phyloP scores from a whole-genome alignment of 1,284 basidiomycete species.

The Pyrrhoderma noxium region DNA sequence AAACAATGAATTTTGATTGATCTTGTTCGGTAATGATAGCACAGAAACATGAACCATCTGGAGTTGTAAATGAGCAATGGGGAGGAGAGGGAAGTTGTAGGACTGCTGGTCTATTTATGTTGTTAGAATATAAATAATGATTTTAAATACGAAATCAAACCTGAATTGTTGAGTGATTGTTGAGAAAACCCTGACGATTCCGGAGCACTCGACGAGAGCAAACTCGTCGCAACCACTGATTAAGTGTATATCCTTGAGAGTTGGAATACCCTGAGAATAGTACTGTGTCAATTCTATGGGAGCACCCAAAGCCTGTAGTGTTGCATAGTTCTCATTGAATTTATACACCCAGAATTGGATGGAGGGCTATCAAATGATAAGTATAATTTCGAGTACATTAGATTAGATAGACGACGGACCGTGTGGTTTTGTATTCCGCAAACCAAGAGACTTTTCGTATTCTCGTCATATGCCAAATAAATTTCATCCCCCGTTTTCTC shows the following conservation, averaged over 20 bases:
- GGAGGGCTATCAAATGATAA: slow-evolving; percentile 20
- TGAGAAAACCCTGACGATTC: slow-evolving; percentile 41
- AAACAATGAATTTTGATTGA: slow-evolving; percentile 29
- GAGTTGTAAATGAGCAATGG: slow-evolving; percentile 33
- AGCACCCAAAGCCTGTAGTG: slow-evolving; percentile 32
- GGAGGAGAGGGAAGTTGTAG: slow-evolving; percentile 34
- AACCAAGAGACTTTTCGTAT: slow-evolving; percentile 38
- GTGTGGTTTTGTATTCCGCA: slow-evolving; percentile 35
- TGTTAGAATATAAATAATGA: background rate
- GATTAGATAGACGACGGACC: background rate
- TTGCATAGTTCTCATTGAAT: slow-evolving; percentile 37
- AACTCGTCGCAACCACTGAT: slow-evolving; percentile 43
- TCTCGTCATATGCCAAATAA: slow-evolving; percentile 43
- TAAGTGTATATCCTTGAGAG: slow-evolving; percentile 33
- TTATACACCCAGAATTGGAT: slow-evolving; percentile 37
- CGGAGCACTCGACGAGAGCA: slow-evolving; percentile 36
- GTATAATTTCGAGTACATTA: slow-evolving; percentile 2
- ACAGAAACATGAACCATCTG: slow-evolving; percentile 48
- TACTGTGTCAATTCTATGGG: slow-evolving; percentile 35
- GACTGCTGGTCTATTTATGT: slow-evolving; percentile 37
- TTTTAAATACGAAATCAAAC: slow-evolving; percentile 24
- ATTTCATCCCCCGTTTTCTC: slow-evolving; percentile 40
- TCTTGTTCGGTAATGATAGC: slow-evolving; percentile 25
- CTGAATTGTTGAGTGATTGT: slow-evolving; percentile 43
- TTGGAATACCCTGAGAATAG: slow-evolving; percentile 29